Base-by-base conservation (phyloP, 2,329 filamentous ascomycete species). In the Stylonectria norvegica region DNA sequence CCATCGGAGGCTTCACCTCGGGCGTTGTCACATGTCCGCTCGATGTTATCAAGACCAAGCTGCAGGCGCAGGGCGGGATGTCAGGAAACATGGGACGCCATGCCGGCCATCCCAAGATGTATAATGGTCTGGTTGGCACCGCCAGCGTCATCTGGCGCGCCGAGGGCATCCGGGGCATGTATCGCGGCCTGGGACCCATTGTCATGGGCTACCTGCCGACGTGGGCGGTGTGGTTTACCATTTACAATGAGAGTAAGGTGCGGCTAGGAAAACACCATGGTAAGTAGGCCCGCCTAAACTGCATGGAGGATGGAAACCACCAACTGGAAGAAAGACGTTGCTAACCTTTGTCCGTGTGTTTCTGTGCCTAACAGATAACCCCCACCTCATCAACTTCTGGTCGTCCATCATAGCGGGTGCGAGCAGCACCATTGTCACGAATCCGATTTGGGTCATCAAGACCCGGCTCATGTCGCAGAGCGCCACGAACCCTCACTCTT, bases 381-480 rank as follows among this genome's bases (percentile, higher is more conserved):
- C 79, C 58, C 84, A 87, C 69, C 63, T 89, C 31, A 79, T 91
- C 56, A 89, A 88, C 60, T 85, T 93, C 51, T 90, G 86, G 72
- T 93, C 93, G 16, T 95, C 93, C 8, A 80, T 98, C 45, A 78
- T 89, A 41, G 93, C 91, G 17, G 93, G 93, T 38, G 89, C 83
- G 46, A 95, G 86, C 69, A 96, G 90, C 52, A 98, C 93, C 4
- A 76, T 97, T 48, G 86, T 85, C 48, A 98, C 93, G 17, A 98
- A 97, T 64, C 93, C 93, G 1, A 98, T 98, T 46, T 98, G 93
- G 93, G 93, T 98, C 25, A 95, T 98, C 70, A 98, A 98, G 69
- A 98, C 93, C 34, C 79, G 93, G 52, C 78, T 98, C 55, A 97
- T 97, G 93, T 95, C 93, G 25, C 93, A 97, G 69, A 85, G 82